These are phyloP conservation scores for Penicillium waksmanii DNA, from an alignment of 495 filamentous ascomycete species.

Conservation along the genomic window DNA sequence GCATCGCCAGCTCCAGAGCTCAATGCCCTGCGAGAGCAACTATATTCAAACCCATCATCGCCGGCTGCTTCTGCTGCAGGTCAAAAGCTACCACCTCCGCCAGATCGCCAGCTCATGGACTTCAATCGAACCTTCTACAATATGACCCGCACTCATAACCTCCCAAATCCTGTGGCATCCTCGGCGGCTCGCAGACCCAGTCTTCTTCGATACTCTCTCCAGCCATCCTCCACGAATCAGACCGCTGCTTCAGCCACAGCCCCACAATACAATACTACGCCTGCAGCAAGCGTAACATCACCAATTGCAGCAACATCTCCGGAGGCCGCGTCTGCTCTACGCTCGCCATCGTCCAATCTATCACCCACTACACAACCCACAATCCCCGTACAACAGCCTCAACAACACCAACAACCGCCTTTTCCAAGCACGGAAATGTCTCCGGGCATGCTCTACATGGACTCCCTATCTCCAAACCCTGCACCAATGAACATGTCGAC, in stretches of 20 bases:
- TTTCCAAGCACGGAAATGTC: constrained; percentile 3
- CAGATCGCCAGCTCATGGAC: constrained; percentile 29
- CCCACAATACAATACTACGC: constrained; percentile 19
- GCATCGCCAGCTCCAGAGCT: constrained; percentile 31
- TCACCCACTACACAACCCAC: constrained; percentile 12
- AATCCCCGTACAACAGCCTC: constrained; percentile 5
- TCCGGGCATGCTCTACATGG: constrained; percentile 27
- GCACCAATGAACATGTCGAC: constrained; percentile 34
- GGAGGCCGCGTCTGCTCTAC: constrained; percentile 14
- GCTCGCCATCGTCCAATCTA: constrained; percentile 16
- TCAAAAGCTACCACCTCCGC: constrained; percentile 3
- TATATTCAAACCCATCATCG: constrained; percentile 19
- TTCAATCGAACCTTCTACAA: constrained; percentile 46
- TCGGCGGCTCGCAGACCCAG: constrained; percentile 28
- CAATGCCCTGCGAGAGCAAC: constrained; percentile 14
- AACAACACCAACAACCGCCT: constrained; percentile 9
- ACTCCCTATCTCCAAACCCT: constrained; percentile 27
- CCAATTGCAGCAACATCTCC: constrained; percentile 16
- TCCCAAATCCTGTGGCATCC: constrained; percentile 24
- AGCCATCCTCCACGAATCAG: constrained; percentile 23
- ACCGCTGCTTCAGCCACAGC: constrained; percentile 14
- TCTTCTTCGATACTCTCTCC: constrained; percentile 32
- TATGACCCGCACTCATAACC: constrained; percentile 42
- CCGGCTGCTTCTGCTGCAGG: not conserved
- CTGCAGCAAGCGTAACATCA: constrained; percentile 14